A percentile compares a stretch with the other conserved stretches of the same genome.
phyloP scores from a whole-genome alignment of 2,329 filamentous ascomycete genomes.

The Exophiala sideris region DNA sequence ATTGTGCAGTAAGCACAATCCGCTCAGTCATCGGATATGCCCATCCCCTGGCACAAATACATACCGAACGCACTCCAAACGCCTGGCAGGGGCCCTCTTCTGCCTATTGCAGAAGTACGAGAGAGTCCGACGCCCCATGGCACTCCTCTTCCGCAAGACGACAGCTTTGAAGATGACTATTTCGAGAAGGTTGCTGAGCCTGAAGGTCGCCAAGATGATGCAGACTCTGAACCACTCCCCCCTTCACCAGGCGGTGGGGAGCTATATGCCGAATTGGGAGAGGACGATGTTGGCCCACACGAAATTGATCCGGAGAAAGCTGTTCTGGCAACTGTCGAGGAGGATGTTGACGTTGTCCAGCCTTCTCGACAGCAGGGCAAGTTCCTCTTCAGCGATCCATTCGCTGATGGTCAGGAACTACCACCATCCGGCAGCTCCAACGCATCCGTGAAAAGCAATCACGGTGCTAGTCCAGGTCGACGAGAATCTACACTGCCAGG shows the following conservation, averaged over 20 bases:
- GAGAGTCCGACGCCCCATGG: not conserved
- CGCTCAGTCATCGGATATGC: not conserved
- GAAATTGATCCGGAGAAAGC: too few relatives aligned
- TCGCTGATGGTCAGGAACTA: too few relatives aligned
- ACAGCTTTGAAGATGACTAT: not conserved
- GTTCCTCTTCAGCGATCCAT: too few relatives aligned
- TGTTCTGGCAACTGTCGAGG: too few relatives aligned
- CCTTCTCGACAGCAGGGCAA: too few relatives aligned
- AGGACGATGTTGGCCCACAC: too few relatives aligned
- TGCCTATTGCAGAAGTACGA: not conserved
- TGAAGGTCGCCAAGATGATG: too few relatives aligned
- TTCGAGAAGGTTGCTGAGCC: not conserved
- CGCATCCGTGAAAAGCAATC: not conserved
- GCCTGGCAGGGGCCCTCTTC: not conserved
- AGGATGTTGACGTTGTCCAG: too few relatives aligned
- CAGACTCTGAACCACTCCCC: too few relatives aligned
- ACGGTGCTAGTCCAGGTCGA: not conserved
- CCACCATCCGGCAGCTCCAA: not conserved
- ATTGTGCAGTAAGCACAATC: too few relatives aligned
- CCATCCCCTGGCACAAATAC: not conserved
- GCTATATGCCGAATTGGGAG: too few relatives aligned
- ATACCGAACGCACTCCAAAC: not conserved
- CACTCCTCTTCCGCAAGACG: not conserved
- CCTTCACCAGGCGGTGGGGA: too few relatives aligned
- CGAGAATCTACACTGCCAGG: constrained; percentile 3